phyloP scores from a whole-genome alignment of 257 asterid genomes.

The Scutellaria barbata region DNA sequence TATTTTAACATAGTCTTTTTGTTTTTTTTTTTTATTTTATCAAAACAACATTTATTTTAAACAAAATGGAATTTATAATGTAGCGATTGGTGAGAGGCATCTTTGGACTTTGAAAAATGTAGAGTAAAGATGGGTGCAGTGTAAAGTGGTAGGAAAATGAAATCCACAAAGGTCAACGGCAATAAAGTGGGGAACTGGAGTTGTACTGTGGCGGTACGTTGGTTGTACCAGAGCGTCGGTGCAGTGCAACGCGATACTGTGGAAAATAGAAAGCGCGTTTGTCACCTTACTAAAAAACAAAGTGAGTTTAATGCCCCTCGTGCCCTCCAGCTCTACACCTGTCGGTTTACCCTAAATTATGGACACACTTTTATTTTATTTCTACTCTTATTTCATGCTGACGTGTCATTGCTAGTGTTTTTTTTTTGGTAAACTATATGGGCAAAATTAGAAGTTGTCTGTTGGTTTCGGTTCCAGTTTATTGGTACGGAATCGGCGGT shows the following conservation, averaged over 20 bases:
- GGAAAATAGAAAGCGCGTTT: conserved; percentile 41
- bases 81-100: no score
- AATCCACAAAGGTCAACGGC: conserved; percentile 32
- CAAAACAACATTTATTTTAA: no score
- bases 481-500: no score
- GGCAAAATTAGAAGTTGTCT: no score
- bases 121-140: not conserved
- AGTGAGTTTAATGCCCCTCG: conserved; percentile 37
- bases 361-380: no score
- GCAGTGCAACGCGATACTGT: conserved; percentile 23
- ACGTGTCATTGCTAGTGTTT: no score
- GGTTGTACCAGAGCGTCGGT: conserved; percentile 27
- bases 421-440: no score
- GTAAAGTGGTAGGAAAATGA: conserved; percentile 26
- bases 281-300: not conserved
- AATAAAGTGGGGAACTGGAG: not conserved
- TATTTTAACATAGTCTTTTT: no score
- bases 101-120: not conserved
- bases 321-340: conserved; percentile 43
- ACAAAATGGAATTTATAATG: no score
- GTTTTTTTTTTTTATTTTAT: no score
- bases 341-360: conserved; percentile 31
- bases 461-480: no score
- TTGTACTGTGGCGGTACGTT: conserved; percentile 33
- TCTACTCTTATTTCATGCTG: not conserved